These are phyloP conservation scores for Nicotiana knightiana DNA, from an alignment of 257 asterid genomes.

Conservation along the genomic window DNA sequence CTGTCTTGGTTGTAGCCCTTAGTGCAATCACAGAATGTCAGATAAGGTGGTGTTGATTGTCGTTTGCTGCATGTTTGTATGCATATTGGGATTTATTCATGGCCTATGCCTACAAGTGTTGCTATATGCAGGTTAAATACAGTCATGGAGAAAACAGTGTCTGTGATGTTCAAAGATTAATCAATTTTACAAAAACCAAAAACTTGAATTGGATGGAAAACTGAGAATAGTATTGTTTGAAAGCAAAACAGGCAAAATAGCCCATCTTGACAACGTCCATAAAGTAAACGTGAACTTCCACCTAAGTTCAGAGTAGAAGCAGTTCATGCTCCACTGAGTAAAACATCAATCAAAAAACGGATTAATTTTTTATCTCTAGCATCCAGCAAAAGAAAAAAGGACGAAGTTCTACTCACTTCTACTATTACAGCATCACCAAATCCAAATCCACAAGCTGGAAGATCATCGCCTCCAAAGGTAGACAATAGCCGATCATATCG, in stretches of 20 bases:
- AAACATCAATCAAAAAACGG: background rate
- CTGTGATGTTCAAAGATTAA: background rate
- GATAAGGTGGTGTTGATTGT: background rate
- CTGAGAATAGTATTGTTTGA: background rate
- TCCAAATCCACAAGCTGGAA: conserved; percentile 99
- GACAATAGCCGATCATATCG: conserved; percentile 82
- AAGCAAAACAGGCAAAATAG: background rate
- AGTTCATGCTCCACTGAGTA: conserved; percentile 10
- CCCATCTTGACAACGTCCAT: background rate
- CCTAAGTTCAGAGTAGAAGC: background rate
- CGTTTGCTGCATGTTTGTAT: background rate
- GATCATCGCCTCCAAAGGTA: conserved; percentile 86
- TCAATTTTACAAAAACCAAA: background rate
- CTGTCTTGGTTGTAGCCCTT: background rate
- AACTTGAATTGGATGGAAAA: background rate
- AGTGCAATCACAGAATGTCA: background rate
- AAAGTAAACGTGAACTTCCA: background rate
- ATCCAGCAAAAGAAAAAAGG: background rate
- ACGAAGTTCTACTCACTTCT: conserved; percentile 57
- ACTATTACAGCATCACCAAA: conserved; percentile 94
- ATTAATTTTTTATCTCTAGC: background rate
- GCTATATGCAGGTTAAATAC: background rate
- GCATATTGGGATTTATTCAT: background rate
- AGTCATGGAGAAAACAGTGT: background rate
- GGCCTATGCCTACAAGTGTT: background rate